Conservation (phyloP, 2,329 filamentous ascomycete genomes). For the Parascedosporium putredinis region DNA sequence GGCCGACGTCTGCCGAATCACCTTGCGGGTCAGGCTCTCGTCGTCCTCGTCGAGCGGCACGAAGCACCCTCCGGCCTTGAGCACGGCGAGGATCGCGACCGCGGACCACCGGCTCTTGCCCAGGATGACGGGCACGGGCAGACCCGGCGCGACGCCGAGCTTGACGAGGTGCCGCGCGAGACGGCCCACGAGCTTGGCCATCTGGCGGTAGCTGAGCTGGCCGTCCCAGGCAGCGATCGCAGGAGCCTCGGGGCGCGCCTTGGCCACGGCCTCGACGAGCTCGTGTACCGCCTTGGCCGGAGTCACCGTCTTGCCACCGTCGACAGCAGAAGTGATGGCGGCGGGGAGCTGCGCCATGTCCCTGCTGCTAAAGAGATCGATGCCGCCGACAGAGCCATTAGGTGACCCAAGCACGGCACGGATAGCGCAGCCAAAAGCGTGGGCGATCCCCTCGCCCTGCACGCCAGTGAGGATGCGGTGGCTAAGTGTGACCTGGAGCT, state of each 20-base stretch:
- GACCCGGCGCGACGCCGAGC: constrained; percentile 38
- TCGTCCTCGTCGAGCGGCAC: constrained; percentile 38
- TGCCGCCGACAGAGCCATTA: constrained; percentile 29
- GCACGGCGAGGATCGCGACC: constrained; percentile 56
- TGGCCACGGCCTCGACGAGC: constrained; percentile 30
- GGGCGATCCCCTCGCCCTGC: constrained; percentile 37
- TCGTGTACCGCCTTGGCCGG: constrained; percentile 33
- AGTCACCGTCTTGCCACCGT: constrained; percentile 25
- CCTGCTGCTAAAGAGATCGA: constrained; percentile 43
- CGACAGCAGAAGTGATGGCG: neutral
- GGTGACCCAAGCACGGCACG: constrained; percentile 32
- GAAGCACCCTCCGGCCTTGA: constrained; percentile 48
- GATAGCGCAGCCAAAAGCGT: constrained; percentile 43
- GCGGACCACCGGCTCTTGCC: constrained; percentile 62
- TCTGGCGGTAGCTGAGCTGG: constrained; percentile 28
- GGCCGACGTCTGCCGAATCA: constrained; percentile 32
- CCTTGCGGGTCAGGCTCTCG: constrained; percentile 27
- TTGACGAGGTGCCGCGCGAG: constrained; percentile 36
- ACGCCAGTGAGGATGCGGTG: constrained; percentile 30
- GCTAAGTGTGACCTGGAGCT: constrained; percentile 32
- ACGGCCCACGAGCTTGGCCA: constrained; percentile 26
- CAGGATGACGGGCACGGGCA: constrained; percentile 55
- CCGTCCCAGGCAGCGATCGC: constrained; percentile 36
- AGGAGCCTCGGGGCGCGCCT: constrained; percentile 25
- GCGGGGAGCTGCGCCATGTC: constrained; percentile 41